phyloP scores from a whole-genome alignment of 257 asterid species.

The Salvia splendens region DNA sequence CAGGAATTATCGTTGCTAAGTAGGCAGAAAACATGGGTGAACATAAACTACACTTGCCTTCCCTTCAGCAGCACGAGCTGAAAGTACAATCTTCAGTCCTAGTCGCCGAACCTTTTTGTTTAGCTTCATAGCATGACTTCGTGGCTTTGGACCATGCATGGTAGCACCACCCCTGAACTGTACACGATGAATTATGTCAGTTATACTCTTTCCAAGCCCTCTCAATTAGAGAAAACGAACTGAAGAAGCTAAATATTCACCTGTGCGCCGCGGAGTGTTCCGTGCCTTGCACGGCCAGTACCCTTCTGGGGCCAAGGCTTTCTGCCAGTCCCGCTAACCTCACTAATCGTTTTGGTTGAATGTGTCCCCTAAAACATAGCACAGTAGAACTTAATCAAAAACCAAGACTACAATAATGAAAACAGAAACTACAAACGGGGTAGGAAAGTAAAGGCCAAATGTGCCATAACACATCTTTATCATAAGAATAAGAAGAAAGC shows the following conservation, averaged over 20 bases:
- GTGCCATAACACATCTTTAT: background rate
- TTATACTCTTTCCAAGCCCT: slow-evolving; percentile 7
- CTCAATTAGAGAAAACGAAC: slow-evolving; percentile 8
- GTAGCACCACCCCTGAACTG: slow-evolving; percentile 87
- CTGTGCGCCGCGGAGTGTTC: slow-evolving; percentile 85
- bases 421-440: background rate
- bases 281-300: slow-evolving; percentile 91
- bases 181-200: slow-evolving; percentile 26
- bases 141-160: slow-evolving; percentile 98
- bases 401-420: background rate
- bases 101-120: slow-evolving; percentile 89
- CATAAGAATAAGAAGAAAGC: background rate
- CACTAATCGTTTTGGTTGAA: slow-evolving; percentile 87
- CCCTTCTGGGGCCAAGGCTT: slow-evolving; percentile 94
- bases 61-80: slow-evolving; percentile 96
- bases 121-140: slow-evolving; percentile 90
- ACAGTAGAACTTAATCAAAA: background rate
- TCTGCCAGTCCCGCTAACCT: slow-evolving; percentile 96
- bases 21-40: background rate
- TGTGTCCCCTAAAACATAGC: slow-evolving; percentile 72
- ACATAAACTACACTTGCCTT: slow-evolving; percentile 57
- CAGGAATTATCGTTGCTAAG: background rate
- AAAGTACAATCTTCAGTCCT: slow-evolving; percentile 85
- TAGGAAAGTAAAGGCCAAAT: no score
- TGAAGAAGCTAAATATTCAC: slow-evolving; percentile 40